phyloP scores from a whole-genome alignment of 768 basidiomycete species.

The Trametes punicea region DNA sequence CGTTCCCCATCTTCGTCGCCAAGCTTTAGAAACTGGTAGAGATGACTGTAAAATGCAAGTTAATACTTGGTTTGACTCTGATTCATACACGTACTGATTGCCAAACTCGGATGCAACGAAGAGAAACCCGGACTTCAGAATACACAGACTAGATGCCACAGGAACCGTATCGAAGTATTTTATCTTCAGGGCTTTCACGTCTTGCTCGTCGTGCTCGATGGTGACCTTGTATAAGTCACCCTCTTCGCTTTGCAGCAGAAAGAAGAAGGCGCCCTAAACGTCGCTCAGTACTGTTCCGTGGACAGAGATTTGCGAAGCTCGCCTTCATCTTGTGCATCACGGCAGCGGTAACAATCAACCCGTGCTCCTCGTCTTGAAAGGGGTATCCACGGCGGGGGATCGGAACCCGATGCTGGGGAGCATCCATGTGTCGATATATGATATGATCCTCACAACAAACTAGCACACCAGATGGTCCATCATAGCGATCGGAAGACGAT shows the following conservation, averaged over 20 bases:
- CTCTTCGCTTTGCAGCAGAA: slow-evolving; percentile 96
- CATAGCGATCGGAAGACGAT: slow-evolving; percentile 87
- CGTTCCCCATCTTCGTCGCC: slow-evolving; percentile 96
- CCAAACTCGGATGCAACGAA: slow-evolving; percentile 97
- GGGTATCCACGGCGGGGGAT: slow-evolving; percentile 92
- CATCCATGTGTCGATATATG: slow-evolving; percentile 95
- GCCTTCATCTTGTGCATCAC: slow-evolving; percentile 99
- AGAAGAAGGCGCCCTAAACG: slow-evolving; percentile 95
- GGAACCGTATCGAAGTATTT: slow-evolving; percentile 99
- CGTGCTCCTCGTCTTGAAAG: slow-evolving; percentile 77
- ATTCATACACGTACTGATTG: slow-evolving; percentile 71
- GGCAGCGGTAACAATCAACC: slow-evolving; percentile 86
- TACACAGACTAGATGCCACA: slow-evolving; percentile 88
- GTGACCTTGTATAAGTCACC: slow-evolving; percentile 98
- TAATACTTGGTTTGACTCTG: not conserved
- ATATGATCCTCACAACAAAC: slow-evolving; percentile 98
- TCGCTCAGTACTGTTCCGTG: not conserved
- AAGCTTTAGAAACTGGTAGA: slow-evolving; percentile 97
- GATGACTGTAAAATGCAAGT: slow-evolving; percentile 53
- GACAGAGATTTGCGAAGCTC: not conserved
- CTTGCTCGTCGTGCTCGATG: slow-evolving; percentile 96
- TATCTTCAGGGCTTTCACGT: slow-evolving; percentile 88
- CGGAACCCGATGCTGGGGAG: slow-evolving; percentile 88
- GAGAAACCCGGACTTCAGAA: slow-evolving; percentile 96
- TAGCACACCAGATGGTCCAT: slow-evolving; percentile 96